Conservation (phyloP, 2,329 filamentous ascomycete species). For the Colletotrichum australisinense region DNA sequence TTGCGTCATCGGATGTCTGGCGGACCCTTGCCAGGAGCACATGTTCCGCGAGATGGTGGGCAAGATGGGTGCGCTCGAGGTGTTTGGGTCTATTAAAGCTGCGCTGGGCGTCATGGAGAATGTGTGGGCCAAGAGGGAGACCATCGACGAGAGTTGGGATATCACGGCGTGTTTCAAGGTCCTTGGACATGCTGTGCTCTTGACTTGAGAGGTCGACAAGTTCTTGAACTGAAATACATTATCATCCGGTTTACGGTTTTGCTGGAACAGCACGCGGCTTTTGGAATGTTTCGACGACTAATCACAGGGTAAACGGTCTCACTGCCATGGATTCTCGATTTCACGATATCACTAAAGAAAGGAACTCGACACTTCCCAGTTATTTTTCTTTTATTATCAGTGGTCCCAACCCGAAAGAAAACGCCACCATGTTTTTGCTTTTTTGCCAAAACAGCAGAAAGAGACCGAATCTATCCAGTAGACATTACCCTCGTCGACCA, state of each 20-base stretch:
- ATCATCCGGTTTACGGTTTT: too few species aligned
- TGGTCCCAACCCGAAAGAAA: background rate
- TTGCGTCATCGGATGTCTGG: constrained; percentile 55
- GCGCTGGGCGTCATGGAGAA: constrained; percentile 58
- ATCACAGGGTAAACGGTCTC: background rate
- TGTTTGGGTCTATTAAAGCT: constrained; percentile 58
- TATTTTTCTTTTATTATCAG: constrained; percentile 6
- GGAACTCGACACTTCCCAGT: background rate
- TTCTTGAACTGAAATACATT: too few species aligned
- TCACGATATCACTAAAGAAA: background rate
- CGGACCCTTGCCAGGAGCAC: constrained; percentile 51
- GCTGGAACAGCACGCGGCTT: background rate
- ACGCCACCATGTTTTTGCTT: too few species aligned
- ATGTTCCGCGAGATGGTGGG: constrained; percentile 54
- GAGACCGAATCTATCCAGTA: constrained; percentile 29
- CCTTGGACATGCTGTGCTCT: constrained; percentile 51
- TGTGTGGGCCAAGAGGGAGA: constrained; percentile 54
- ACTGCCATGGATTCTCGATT: background rate
- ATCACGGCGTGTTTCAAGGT: constrained; percentile 55
- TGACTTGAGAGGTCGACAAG: constrained; percentile 46
- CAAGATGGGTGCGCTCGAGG: constrained; percentile 53
- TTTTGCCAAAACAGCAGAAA: background rate
- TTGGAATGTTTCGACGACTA: background rate
- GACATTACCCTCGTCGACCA: constrained; percentile 24
- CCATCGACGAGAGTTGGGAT: constrained; percentile 57